These are phyloP conservation scores for Calonectria pseudoturangicola DNA, from an alignment of 2,329 filamentous ascomycete genomes.

Conservation along the genomic window DNA sequence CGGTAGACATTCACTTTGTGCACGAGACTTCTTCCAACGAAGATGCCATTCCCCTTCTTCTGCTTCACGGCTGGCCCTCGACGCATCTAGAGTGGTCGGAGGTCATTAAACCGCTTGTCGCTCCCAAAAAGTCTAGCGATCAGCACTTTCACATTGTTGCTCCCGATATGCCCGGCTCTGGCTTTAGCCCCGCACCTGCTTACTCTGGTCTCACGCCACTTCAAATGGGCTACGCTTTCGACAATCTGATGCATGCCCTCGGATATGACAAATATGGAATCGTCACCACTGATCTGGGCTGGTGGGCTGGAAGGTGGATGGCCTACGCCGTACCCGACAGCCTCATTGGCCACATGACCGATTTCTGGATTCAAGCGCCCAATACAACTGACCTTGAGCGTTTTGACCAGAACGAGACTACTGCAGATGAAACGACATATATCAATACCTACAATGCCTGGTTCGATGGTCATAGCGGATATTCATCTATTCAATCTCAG, in stretches of 20 bases:
- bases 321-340: neutral
- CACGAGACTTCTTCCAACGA: conserved; percentile 5
- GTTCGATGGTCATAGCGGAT: neutral
- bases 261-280: conserved; percentile 18
- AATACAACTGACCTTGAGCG: conserved; percentile 10
- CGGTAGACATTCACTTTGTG: neutral
- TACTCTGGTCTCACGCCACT: neutral
- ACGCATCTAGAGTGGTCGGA: conserved; percentile 4
- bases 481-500: neutral
- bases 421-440: neutral
- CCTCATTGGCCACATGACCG: conserved; percentile 15
- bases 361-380: conserved; percentile 3
- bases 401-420: neutral
- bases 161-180: conserved; percentile 11
- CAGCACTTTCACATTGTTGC: conserved; percentile 11
- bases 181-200: conserved; percentile 6
- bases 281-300: conserved; percentile 11
- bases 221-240: neutral
- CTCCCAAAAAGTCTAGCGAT: neutral
- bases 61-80: conserved; percentile 17
- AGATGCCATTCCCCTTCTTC: conserved; percentile 6
- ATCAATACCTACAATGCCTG: neutral
- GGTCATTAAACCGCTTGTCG: neutral
- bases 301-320: conserved; percentile 14
- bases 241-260: conserved; percentile 4